Conservation (phyloP, 2,329 filamentous ascomycete species). For the Aspergillus terreus region DNA sequence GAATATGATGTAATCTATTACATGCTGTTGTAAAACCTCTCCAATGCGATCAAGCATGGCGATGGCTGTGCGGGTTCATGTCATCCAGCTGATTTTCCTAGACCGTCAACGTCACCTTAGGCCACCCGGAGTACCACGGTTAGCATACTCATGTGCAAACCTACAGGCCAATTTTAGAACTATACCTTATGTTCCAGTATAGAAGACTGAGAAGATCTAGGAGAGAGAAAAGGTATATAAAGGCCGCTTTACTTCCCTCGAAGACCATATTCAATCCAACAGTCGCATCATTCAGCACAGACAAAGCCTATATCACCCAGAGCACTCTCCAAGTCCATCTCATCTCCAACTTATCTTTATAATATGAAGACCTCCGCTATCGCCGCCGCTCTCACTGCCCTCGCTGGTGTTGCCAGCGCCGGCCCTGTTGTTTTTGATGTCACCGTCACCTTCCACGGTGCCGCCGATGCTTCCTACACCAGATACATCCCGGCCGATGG, state of each 20-base stretch:
- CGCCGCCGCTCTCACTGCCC: background rate
- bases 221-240: background rate
- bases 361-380: background rate
- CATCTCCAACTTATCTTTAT: background rate
- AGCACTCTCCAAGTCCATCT: background rate
- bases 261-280: background rate
- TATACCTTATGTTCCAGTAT: background rate
- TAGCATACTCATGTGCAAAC: background rate
- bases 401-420: background rate
- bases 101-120: background rate
- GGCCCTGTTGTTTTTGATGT: background rate
- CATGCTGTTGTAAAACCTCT: background rate
- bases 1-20: background rate
- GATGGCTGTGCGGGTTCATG: background rate
- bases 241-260: background rate
- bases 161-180: background rate
- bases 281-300: background rate
- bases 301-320: background rate
- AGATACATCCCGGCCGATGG: constrained; percentile 16
- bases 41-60: background rate
- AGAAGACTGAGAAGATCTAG: background rate
- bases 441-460: constrained; percentile 18
- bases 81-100: background rate
- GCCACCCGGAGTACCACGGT: background rate
- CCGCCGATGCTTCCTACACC: constrained; percentile 16